Conservation (phyloP, 352 stramenopile species). For the Globisporangium emineosum region DNA sequence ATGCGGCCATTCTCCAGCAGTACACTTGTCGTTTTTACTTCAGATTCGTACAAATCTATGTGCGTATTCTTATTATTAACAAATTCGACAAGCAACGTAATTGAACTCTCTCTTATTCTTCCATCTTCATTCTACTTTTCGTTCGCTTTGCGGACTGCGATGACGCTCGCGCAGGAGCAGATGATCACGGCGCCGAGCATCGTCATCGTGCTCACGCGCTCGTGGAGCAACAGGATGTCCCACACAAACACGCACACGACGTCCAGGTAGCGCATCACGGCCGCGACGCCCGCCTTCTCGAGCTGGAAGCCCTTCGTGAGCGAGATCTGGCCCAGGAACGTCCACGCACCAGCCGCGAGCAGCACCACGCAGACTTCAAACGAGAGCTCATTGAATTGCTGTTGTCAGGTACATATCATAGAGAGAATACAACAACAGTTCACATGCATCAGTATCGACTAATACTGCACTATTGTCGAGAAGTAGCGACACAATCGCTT, state of each 20-base stretch:
- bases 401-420: conserved; percentile 4
- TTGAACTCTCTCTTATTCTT: too few relatives aligned
- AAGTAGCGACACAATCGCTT: not conserved
- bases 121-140: not conserved
- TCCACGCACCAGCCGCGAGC: conserved; percentile 35
- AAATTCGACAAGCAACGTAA: not conserved
- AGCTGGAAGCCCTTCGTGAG: conserved; percentile 73
- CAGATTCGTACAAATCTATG: not conserved
- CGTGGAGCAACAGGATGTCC: conserved; percentile 44
- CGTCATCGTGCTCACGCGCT: conserved; percentile 29
- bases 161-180: conserved; percentile 2
- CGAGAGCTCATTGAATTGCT: conserved; percentile 9
- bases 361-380: conserved; percentile 44
- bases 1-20: not conserved
- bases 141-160: not conserved
- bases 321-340: conserved; percentile 56
- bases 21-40: not conserved
- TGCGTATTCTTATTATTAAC: not conserved
- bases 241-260: conserved; percentile 69
- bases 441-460: not conserved
- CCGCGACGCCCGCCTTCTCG: conserved; percentile 58
- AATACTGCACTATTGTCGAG: conserved; percentile 1
- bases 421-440: not conserved
- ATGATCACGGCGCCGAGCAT: conserved; percentile 6
- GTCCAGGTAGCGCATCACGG: conserved; percentile 70